Evolutionary conservation across 2,329 filamentous ascomycete genomes (phyloP).

Genomic region (Colletotrichum simmondsii): DNA sequence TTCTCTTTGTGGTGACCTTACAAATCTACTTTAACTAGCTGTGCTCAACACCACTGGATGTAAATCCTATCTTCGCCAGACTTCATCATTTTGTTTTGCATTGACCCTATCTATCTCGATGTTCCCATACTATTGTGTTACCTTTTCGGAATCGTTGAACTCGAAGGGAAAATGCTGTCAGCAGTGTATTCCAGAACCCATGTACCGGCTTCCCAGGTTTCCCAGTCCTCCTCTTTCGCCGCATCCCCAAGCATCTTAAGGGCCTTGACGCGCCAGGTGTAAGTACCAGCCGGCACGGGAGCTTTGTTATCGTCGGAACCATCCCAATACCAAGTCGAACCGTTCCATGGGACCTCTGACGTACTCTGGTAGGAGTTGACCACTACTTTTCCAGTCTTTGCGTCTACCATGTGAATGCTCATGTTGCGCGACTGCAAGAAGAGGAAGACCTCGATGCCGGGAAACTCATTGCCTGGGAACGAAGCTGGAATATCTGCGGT

Average conservation of each 20-base stretch:
- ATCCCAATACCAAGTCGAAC: slow-evolving; percentile 12
- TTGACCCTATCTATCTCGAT: not conserved
- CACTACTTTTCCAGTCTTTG: not conserved
- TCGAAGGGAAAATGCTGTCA: not conserved
- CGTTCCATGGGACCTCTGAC: not conserved
- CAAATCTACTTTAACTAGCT: not conserved
- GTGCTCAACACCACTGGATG: not conserved
- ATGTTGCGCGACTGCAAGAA: not conserved
- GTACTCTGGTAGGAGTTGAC: not conserved
- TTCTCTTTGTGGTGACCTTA: not conserved
- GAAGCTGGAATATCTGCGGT: slow-evolving; percentile 1
- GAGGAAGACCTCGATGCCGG: not conserved
- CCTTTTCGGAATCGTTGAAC: not conserved
- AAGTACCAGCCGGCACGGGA: not conserved
- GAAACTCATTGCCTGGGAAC: not conserved
- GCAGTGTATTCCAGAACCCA: slow-evolving; percentile 15
- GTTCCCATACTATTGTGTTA: not conserved
- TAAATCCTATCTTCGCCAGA: not conserved
- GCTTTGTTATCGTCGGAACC: slow-evolving; percentile 16
- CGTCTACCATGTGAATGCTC: slow-evolving; percentile 6
- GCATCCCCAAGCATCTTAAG: not conserved
- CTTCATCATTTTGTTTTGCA: not conserved
- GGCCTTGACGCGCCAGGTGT: slow-evolving; percentile 8
- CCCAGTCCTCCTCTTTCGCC: not conserved
- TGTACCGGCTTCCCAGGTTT: not conserved